These are phyloP conservation scores for Saccharomycopsis crataegensis DNA, from an alignment of 1,139 yeast species.

Conservation along the genomic window DNA sequence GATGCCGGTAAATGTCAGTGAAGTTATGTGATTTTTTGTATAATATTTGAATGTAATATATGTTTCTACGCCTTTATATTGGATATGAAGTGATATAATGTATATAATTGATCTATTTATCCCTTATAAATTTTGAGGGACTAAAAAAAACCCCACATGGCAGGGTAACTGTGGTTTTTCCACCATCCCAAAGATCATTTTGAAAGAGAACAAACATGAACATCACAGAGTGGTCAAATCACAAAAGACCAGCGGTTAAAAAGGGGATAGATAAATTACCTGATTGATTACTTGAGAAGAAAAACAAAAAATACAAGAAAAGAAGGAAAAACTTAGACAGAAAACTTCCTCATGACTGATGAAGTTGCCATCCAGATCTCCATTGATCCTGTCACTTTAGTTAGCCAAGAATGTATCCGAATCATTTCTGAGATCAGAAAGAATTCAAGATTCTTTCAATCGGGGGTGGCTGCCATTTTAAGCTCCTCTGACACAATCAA, in stretches of 20 bases:
- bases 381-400: conserved; percentile 75
- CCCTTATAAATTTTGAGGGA: too few relatives aligned
- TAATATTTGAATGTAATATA: neutral
- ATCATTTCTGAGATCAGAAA: conserved; percentile 90
- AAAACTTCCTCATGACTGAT: neutral
- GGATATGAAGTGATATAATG: too few relatives aligned
- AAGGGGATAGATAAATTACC: too few relatives aligned
- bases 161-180: too few relatives aligned
- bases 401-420: conserved; percentile 81
- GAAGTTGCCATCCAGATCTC: conserved; percentile 21
- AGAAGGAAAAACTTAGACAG: neutral
- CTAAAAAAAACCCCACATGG: too few relatives aligned
- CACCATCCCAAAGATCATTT: too few relatives aligned
- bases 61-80: too few relatives aligned
- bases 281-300: too few relatives aligned
- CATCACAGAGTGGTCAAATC: too few relatives aligned
- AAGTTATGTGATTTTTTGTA: neutral
- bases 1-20: conserved; percentile 54
- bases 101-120: too few relatives aligned
- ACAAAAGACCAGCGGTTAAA: too few relatives aligned
- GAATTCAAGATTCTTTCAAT: conserved; percentile 68
- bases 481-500: conserved; percentile 42
- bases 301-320: neutral
- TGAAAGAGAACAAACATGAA: too few relatives aligned
- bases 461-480: conserved; percentile 84